Evolutionary conservation across 805 yeast genomes (phyloP).

Genomic region (Candida qinlingensis): DNA sequence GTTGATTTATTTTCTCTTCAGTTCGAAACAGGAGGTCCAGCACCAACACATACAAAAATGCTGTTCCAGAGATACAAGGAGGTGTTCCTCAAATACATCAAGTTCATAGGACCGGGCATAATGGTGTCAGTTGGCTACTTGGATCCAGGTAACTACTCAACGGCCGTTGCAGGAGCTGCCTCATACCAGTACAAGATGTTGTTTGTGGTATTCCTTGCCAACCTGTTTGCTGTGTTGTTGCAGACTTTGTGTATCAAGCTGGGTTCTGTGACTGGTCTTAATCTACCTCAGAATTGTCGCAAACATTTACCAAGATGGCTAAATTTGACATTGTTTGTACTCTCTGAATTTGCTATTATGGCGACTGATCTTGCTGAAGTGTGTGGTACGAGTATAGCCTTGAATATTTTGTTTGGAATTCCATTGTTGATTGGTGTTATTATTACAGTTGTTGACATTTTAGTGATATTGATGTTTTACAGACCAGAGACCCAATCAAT

Average conservation of each 20-base stretch:
- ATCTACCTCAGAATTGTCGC: constrained; percentile 73
- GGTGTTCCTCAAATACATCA: constrained; percentile 37
- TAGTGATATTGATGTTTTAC: constrained; percentile 73
- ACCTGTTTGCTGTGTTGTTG: constrained; percentile 64
- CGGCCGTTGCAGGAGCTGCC: constrained; percentile 79
- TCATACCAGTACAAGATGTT: constrained; percentile 62
- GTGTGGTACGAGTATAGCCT: constrained; percentile 85
- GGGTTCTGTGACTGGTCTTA: constrained; percentile 76
- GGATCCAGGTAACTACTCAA: constrained; percentile 84
- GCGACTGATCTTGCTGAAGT: constrained; percentile 95
- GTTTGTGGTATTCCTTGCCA: constrained; percentile 60
- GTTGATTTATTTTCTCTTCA: no score
- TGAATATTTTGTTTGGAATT: constrained; percentile 68
- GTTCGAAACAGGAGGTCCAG: no score
- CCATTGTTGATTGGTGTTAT: constrained; percentile 74
- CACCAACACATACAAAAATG: neutral
- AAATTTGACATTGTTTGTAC: constrained; percentile 53
- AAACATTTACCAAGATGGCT: constrained; percentile 56
- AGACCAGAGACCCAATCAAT: constrained; percentile 70
- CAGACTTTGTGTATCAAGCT: constrained; percentile 69
- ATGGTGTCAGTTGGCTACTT: constrained; percentile 77
- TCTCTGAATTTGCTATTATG: constrained; percentile 83
- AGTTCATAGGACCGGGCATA: constrained; percentile 75
- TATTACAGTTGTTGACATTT: constrained; percentile 76
- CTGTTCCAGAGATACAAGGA: neutral